These are phyloP conservation scores for Geotrichum siamense DNA, from an alignment of 1,139 yeast genomes.

Conservation along the genomic window DNA sequence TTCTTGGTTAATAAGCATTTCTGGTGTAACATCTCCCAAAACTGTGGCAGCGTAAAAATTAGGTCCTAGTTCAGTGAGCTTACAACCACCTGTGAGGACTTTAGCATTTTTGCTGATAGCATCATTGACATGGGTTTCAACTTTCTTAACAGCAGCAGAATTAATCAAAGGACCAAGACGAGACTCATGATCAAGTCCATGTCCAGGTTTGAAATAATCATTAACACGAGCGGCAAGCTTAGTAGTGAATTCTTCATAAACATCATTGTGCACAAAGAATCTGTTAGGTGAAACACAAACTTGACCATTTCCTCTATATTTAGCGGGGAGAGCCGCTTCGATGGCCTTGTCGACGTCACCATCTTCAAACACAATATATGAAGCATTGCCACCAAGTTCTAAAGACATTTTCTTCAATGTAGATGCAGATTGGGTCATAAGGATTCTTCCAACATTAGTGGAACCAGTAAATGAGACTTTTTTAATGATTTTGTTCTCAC, in stretches of 20 bases:
- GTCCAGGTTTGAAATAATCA: slow-evolving; percentile 54
- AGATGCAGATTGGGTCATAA: slow-evolving; percentile 69
- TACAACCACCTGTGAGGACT: slow-evolving; percentile 58
- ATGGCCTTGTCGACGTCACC: slow-evolving; percentile 75
- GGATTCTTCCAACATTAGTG: slow-evolving; percentile 70
- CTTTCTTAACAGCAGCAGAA: slow-evolving; percentile 57
- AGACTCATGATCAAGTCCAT: slow-evolving; percentile 56
- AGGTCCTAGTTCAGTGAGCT: slow-evolving; percentile 58
- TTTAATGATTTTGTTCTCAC: slow-evolving; percentile 59
- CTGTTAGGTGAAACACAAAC: slow-evolving; percentile 82
- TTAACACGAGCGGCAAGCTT: slow-evolving; percentile 47
- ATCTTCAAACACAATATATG: slow-evolving; percentile 80
- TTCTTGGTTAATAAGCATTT: slow-evolving; percentile 57
- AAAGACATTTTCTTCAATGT: slow-evolving; percentile 78
- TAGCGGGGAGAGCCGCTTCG: slow-evolving; percentile 58
- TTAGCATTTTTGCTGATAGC: slow-evolving; percentile 69
- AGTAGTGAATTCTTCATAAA: slow-evolving; percentile 54
- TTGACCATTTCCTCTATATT: slow-evolving; percentile 71
- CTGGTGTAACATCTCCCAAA: slow-evolving; percentile 53
- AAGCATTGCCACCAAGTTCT: slow-evolving; percentile 94
- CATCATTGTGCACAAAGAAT: slow-evolving; percentile 53
- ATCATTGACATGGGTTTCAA: slow-evolving; percentile 62
- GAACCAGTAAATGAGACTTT: slow-evolving; percentile 91
- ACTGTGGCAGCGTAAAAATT: slow-evolving; percentile 74
- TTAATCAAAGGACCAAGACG: slow-evolving; percentile 86